phyloP scores from a whole-genome alignment of 768 basidiomycete species.

The Suillus lakei region DNA sequence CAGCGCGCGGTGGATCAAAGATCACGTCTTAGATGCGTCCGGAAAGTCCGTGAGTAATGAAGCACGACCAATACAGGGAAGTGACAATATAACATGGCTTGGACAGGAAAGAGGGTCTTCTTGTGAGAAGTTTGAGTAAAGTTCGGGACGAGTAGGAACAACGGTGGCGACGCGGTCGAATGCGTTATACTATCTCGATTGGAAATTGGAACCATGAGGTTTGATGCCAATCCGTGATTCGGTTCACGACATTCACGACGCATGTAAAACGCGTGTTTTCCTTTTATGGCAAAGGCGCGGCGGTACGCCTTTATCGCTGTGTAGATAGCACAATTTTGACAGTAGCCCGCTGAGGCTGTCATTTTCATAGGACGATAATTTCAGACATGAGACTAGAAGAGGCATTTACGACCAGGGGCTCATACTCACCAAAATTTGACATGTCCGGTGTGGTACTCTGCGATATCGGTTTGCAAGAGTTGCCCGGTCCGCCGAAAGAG shows the following conservation, averaged over 20 bases:
- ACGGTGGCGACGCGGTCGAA: slow-evolving; percentile 23
- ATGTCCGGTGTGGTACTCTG: neutral
- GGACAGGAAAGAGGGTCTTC: slow-evolving; percentile 15
- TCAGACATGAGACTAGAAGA: neutral
- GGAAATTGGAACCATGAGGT: slow-evolving; percentile 37
- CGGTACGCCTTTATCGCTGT: slow-evolving; percentile 17
- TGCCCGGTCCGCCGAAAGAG: neutral
- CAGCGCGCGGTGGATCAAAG: slow-evolving; percentile 12
- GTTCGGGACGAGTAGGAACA: slow-evolving; percentile 19
- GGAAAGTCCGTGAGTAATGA: slow-evolving; percentile 27
- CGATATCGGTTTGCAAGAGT: neutral
- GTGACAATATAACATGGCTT: slow-evolving; percentile 11
- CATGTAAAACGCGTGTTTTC: slow-evolving; percentile 42
- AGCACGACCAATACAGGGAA: slow-evolving; percentile 18
- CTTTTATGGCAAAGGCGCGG: slow-evolving; percentile 33
- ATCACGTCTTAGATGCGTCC: slow-evolving; percentile 39
- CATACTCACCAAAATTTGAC: neutral
- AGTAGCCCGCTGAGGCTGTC: neutral
- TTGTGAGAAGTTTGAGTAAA: slow-evolving; percentile 34
- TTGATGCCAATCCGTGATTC: slow-evolving; percentile 13
- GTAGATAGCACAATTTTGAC: slow-evolving; percentile 11
- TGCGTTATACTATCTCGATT: slow-evolving; percentile 29
- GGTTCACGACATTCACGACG: slow-evolving; percentile 15
- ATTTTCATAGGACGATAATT: neutral
- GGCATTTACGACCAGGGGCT: neutral